These are phyloP conservation scores for Ophiostoma perfectum DNA, from an alignment of 2,329 filamentous ascomycete genomes.

Conservation along the genomic window DNA sequence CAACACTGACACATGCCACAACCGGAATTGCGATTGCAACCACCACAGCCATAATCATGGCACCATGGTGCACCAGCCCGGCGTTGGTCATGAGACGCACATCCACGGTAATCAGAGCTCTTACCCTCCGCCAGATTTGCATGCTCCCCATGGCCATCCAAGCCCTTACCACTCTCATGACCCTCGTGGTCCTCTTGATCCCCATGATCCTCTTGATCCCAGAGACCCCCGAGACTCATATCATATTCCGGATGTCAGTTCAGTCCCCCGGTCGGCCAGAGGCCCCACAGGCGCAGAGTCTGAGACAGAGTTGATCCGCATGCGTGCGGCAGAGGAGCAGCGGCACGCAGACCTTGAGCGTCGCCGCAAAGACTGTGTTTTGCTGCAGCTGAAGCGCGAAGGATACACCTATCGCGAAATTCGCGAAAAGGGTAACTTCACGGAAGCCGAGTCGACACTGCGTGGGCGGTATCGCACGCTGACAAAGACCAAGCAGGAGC, in stretches of 20 bases:
- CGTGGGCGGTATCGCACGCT: slow-evolving; percentile 61
- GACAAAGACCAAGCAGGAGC: slow-evolving; percentile 56
- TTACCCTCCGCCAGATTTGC: background rate
- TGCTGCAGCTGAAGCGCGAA: slow-evolving; percentile 49
- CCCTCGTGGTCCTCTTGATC: background rate
- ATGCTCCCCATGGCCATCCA: background rate
- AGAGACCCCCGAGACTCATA: too few species aligned
- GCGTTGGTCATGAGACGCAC: background rate
- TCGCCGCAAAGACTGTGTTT: slow-evolving; percentile 41
- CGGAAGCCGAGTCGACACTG: slow-evolving; percentile 66
- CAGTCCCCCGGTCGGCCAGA: background rate
- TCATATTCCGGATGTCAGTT: background rate
- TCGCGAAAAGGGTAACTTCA: slow-evolving; percentile 47
- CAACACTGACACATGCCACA: background rate
- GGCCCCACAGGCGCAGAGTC: background rate
- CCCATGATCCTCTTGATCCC: background rate
- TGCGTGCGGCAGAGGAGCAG: background rate
- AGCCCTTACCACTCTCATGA: background rate
- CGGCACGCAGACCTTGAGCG: background rate
- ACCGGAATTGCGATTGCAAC: background rate
- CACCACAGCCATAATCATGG: background rate
- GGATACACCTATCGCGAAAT: slow-evolving; percentile 64
- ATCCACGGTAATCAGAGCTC: background rate
- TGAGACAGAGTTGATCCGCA: background rate
- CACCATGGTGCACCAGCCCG: background rate